Evolutionary conservation across 2,329 filamentous ascomycete genomes (phyloP), one percentile per base, ranked within the genome.

Genomic region (Microcyclospora tardicrescens): DNA sequence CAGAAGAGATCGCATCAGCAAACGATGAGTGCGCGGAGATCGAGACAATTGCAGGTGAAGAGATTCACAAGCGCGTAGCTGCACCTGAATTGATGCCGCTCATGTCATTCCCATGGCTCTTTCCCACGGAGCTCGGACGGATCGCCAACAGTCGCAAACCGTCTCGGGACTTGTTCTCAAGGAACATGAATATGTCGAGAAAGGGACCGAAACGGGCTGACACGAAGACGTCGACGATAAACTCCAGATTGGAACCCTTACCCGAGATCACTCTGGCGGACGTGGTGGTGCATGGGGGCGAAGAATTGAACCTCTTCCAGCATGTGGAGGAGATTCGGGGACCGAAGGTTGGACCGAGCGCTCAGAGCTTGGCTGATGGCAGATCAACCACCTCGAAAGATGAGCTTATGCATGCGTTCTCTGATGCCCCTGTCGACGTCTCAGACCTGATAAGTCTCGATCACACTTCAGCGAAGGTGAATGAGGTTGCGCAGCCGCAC

Each of bases 21-120:
- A 58, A 80, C 4, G 59, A 65, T 14, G 71, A 77, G 48, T 65
- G 65, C 28, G 56, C 58, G 2, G 40, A 56, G n/a, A 61, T 50
- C 1, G 61, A 59, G 44, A 51, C 59, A 2, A 60, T 60, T 6
- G 66, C 57, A 12, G 64, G 61, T 2, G 46, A 54, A 24, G 49
- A 53, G n/a, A 51, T 64, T 6, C 60, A 59, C 5, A 31, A 55
- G 10, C 56, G 61, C 15, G 56, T 54, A 14, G 61, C 62, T 53
- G 62, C 60, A 10, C 52, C 66, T 2, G 65, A 65, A 8, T 62
- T 65, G 2, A 80, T 86, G 69, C 89, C 91, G 0, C 65, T 96
- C 8, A 91, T 95, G 50, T 91, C 81, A 42, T 96, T 95, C 51
- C 89, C 91, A 0, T 98, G 91, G 91, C 66, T 96, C 2, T 93